Percentiles rank a stretch among this genome's conserved stretches.
These are phyloP conservation scores for Xylariaceae sp. DNA, from an alignment of 2,329 filamentous ascomycete genomes.

Conservation along the genomic window DNA sequence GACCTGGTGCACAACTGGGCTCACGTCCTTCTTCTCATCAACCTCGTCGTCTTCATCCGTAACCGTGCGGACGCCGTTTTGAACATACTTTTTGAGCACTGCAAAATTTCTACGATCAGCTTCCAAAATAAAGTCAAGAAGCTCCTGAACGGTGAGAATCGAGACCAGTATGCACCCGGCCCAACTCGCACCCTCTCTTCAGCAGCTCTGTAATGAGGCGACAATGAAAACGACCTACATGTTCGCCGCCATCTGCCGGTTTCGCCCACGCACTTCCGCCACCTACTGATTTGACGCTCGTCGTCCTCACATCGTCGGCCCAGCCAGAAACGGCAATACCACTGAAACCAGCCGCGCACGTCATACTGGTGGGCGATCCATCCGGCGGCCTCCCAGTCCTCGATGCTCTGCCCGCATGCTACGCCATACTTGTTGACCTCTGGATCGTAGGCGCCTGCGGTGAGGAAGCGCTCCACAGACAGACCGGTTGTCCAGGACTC, in stretches of 20 bases:
- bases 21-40: constrained; percentile 51
- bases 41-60: constrained; percentile 54
- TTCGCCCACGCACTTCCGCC: constrained; percentile 59
- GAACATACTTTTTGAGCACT: constrained; percentile 58
- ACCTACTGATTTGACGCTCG: constrained; percentile 57
- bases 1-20: constrained; percentile 58
- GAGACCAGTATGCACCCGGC: not conserved
- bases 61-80: constrained; percentile 49
- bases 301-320: constrained; percentile 59
- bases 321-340: constrained; percentile 60
- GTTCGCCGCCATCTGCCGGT: constrained; percentile 58
- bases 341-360: constrained; percentile 63
- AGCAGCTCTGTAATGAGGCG: not conserved
- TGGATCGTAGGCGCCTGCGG: constrained; percentile 50
- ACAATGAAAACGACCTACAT: constrained; percentile 9
- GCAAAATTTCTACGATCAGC: not conserved
- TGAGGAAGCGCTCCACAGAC: constrained; percentile 48
- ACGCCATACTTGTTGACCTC: constrained; percentile 61
- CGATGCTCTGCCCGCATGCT: constrained; percentile 59
- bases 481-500: constrained; percentile 51
- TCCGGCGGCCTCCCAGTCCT: constrained; percentile 61
- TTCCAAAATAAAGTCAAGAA: not conserved
- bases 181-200: too few relatives aligned
- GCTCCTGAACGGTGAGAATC: too few relatives aligned
- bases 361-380: constrained; percentile 62